phyloP scores from a whole-genome alignment of 345 rosid species.

The Syzygium grande region DNA sequence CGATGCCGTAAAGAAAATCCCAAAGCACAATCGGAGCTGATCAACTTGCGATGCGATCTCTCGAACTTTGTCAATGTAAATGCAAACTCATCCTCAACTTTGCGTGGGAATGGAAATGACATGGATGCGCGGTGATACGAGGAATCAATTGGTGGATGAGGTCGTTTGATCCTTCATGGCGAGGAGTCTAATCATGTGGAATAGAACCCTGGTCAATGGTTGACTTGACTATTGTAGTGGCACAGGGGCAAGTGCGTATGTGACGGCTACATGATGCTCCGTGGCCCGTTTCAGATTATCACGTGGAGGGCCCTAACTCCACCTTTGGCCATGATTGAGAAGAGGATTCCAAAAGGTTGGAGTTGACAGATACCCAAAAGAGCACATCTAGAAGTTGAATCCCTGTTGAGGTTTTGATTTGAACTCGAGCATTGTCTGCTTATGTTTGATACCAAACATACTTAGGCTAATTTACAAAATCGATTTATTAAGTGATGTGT shows the following conservation, averaged over 20 bases:
- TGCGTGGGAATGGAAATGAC: neutral
- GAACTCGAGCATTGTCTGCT: neutral
- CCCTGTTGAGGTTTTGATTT: neutral
- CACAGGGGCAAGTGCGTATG: neutral
- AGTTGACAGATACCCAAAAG: neutral
- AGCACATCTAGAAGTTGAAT: neutral
- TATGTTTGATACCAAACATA: neutral
- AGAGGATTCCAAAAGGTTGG: neutral
- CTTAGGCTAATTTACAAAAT: too few species aligned
- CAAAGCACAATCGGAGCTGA: neutral
- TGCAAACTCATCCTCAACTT: neutral
- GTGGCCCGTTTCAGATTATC: neutral
- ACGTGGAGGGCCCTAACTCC: neutral
- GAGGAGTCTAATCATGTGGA: neutral
- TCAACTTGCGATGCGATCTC: neutral
- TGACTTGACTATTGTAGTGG: neutral
- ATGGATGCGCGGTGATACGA: neutral
- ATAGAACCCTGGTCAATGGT: neutral
- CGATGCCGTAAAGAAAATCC: fast-evolving
- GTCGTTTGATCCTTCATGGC: neutral
- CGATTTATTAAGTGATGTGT: too few species aligned
- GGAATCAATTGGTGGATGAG: neutral
- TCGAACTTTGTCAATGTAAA: neutral
- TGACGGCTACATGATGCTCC: neutral
- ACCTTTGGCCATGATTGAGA: neutral